Evolutionary conservation across 805 yeast species (phyloP), one percentile per base, ranked within the genome.

Genomic region (Debaryomyces prosopidis): DNA sequence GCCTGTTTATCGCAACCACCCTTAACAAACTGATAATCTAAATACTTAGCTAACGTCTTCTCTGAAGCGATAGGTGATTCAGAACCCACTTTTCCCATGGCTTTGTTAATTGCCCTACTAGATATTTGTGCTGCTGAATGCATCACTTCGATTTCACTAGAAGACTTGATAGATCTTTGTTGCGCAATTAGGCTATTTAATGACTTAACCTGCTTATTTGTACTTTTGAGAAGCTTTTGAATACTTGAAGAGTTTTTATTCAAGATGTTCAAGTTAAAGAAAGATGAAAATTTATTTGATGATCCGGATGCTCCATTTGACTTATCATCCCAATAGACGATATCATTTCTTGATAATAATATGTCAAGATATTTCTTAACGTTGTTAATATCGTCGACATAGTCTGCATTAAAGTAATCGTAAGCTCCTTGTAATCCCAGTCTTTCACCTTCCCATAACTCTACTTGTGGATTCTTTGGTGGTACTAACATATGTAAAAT

Each of bases 391-490:
- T 80, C 79, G 33, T 76, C 77, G 5, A 87, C 82, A 41, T 75
- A 76, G 64, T 90, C 97, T 3, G 96, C 96, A 61, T 92, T 94
- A 69, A 94, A 94, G 38, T 84, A 81, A 40, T 89, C 92, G 34
- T 66, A 68, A 0, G 85, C 96, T 12, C 95, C 96, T 39, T 84
- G 80, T 3, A 84, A 76, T 1, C 99, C 99, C 14, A 95, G 85
- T 55, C 96, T 79, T 36, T 80, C 84, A 10, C 99, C 99, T 55
- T 92, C 97, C 99, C 99, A 94, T 51, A 85, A 81, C 66, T 94
- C 99, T 17, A 79, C 80, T 40, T 73, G 75, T 5, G 81, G 77
- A 59, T 91, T 87, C 60, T 86, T 85, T 12, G 89, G 90, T 2
- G 90, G 96, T 2, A 92, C 96, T 40, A 90, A 69, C 85, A 94